Evolutionary conservation across 441 rosid species (phyloP).

Genomic region (Hura crepitans): DNA sequence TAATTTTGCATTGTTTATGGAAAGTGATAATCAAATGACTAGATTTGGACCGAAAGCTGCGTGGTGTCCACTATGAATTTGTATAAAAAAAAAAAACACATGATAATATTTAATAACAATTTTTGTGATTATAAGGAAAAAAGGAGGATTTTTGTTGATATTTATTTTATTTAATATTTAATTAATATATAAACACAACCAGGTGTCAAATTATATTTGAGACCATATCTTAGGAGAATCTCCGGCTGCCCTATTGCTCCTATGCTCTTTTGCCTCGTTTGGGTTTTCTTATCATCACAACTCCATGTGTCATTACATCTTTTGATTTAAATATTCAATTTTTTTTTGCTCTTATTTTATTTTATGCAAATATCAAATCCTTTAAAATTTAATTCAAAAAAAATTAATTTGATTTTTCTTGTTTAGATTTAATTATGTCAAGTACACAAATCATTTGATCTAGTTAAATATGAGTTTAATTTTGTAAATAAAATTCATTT

Average conservation of each 20-base stretch:
- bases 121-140: too few relatives aligned
- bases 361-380: too few relatives aligned
- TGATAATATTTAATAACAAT: not conserved
- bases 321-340: not conserved
- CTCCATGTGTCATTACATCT: not conserved
- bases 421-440: too few relatives aligned
- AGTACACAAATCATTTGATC: too few relatives aligned
- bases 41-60: not conserved
- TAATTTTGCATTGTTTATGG: not conserved
- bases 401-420: too few relatives aligned
- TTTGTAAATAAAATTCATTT: too few relatives aligned
- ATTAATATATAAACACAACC: not conserved
- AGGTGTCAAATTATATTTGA: conserved; percentile 19
- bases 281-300: conserved; percentile 7
- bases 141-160: too few relatives aligned
- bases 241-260: conserved; percentile 5
- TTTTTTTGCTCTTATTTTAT: not conserved
- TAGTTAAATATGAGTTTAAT: too few relatives aligned
- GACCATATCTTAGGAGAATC: conserved; percentile 22
- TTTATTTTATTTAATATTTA: too few relatives aligned
- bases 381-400: too few relatives aligned
- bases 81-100: not conserved
- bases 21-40: not conserved
- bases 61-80: too few relatives aligned
- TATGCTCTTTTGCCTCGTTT: not conserved